Evolutionary conservation across 1,284 basidiomycete genomes (phyloP), one percentile per base, ranked within the genome.

Genomic region (Ceratobasidium sp.): DNA sequence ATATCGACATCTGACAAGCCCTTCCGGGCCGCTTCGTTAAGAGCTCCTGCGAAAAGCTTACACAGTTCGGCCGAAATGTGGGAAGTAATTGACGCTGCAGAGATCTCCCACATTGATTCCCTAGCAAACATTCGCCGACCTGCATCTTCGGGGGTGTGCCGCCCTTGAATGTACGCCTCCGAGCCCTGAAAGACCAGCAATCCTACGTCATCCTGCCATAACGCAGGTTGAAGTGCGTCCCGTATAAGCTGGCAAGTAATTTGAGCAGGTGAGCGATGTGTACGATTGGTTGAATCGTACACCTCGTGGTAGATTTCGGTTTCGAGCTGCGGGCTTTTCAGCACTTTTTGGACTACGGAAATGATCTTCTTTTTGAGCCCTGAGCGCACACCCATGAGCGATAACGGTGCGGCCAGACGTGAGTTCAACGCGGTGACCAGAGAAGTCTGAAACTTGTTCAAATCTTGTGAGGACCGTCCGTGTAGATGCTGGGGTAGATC

Each of bases 191-290:
- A 6, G 24, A 51, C 19, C 19, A 17, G 6, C 19, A n/a, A 7
- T n/a, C 24, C 50, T 17, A 51, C 50, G 4, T 51, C 50, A n/a
- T 51, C 50, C 19, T 51, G 50, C 50, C 50, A 51, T 51, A 51
- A 24, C 6, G 24, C 17, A 24, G 24, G 19, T 17, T 51, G 17
- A n/a, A 51, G 24, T 4, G 24, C 24, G 24, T 17, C 15, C 50
- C 50, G 19, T 51, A 51, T 19, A 51, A n/a, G 15, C 15, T 51
- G 50, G 15, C 50, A 24, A 19, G 19, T 24, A 6, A 4, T n/a
- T 4, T 4, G 50, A n/a, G 4, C 5, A 7, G 19, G 24, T n/a
- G 6, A 17, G 24, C 19, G 6, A 17, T 24, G 5, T 7, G 17
- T 51, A 17, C 15, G 19, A 17, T 19, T 17, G 4, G 19, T 51